Conservation (phyloP, 805 yeast species). For the Saccharomyces paradoxus region DNA sequence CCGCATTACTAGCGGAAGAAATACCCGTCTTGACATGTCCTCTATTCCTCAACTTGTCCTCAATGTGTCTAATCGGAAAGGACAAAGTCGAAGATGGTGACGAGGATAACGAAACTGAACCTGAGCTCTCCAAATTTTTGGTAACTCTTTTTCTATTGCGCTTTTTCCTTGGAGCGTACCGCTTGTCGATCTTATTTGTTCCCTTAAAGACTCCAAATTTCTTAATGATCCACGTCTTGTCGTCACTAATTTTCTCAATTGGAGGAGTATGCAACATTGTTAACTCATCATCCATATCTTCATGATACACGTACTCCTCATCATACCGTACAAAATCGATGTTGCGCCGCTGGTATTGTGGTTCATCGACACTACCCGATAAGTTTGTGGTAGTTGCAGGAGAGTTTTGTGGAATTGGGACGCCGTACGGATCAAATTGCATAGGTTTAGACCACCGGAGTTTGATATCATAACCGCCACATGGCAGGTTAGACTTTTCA, state of each 20-base stretch:
- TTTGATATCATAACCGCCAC: constrained; percentile 79
- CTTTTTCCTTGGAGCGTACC: constrained; percentile 14
- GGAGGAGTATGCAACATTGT: constrained; percentile 39
- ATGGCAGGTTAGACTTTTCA: constrained; percentile 51
- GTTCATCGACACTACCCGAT: constrained; percentile 29
- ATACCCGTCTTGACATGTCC: background rate
- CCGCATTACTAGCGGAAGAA: background rate
- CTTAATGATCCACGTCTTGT: constrained; percentile 51
- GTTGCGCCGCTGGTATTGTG: constrained; percentile 59
- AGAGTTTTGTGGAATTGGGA: background rate
- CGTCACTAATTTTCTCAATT: constrained; percentile 32
- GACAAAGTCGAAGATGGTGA: background rate
- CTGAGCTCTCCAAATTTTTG: background rate
- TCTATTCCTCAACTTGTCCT: background rate
- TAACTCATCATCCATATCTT: constrained; percentile 71
- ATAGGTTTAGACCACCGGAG: constrained; percentile 64
- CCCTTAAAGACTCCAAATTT: constrained; percentile 73
- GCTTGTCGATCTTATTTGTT: constrained; percentile 16
- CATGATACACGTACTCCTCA: constrained; percentile 59
- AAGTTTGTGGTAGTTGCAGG: constrained; percentile 15
- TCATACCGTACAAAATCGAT: constrained; percentile 71
- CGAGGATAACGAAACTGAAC: background rate
- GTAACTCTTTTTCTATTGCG: constrained; percentile 1
- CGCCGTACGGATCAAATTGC: constrained; percentile 41
- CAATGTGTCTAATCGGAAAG: background rate